A percentile compares a stretch with the other conserved stretches of the same genome.
phyloP scores from a whole-genome alignment of 129 eudicot species.

The Dittrichia graveolens region DNA sequence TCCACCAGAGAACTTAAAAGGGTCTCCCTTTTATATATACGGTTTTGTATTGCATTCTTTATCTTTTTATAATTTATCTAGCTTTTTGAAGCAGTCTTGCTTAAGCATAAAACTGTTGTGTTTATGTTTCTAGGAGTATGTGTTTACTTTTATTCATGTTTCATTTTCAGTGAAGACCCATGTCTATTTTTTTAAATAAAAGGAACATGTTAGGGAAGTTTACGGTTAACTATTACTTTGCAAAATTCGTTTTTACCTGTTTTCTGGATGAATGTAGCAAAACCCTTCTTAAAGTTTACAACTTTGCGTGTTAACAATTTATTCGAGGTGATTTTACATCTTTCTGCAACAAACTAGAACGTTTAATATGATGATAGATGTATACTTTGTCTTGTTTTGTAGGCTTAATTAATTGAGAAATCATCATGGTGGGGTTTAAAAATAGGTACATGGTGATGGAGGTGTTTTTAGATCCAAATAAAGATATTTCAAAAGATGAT shows the following conservation, averaged over 20 bases:
- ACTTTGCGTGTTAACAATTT: background rate
- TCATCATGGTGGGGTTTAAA: constrained; percentile 80
- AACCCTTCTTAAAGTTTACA: background rate
- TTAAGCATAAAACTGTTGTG: constrained; percentile 7
- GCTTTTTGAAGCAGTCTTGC: background rate
- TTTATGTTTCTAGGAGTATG: background rate
- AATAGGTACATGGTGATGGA: constrained; percentile 95
- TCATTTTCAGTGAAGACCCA: no score
- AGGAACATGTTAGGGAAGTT: background rate
- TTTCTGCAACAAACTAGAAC: background rate
- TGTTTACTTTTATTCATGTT: background rate
- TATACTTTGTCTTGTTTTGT: constrained; percentile 13
- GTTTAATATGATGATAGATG: background rate
- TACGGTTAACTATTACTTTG: background rate
- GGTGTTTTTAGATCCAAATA: constrained; percentile 85
- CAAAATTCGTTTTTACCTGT: background rate
- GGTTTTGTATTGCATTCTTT: no score
- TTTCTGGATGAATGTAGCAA: background rate
- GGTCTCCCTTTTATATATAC: no score
- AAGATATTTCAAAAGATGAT: constrained; percentile 55
- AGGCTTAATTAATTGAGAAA: constrained; percentile 16
- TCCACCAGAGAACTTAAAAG: no score
- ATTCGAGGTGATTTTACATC: background rate
- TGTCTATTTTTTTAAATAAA: background rate
- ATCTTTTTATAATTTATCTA: background rate